phyloP scores from a whole-genome alignment of 2,329 filamentous ascomycete genomes.

The Cadophora gregata region DNA sequence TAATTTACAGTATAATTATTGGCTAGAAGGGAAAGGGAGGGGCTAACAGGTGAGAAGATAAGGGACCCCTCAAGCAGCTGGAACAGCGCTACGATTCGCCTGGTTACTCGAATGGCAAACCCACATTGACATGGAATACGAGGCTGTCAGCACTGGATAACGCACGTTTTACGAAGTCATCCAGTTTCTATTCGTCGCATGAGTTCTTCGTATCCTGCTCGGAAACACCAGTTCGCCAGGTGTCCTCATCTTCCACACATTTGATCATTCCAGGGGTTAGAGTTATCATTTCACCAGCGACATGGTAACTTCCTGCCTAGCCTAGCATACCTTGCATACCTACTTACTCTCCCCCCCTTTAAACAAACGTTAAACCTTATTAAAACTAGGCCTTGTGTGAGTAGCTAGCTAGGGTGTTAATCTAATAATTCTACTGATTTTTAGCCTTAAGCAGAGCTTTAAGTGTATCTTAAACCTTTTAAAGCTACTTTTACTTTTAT shows the following conservation, averaged over 20 bases:
- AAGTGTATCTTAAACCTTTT: no score
- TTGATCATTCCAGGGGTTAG: constrained; percentile 9
- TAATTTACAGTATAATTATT: background rate
- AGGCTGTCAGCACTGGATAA: background rate
- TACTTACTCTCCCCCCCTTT: no score
- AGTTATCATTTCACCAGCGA: constrained; percentile 7
- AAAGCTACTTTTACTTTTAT: no score
- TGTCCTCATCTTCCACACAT: background rate
- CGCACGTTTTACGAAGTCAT: background rate
- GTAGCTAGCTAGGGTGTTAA: no score
- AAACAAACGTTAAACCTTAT: no score
- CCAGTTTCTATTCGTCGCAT: background rate
- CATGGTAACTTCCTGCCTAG: no score
- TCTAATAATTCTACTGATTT: no score
- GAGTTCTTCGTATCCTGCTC: background rate
- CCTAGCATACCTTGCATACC: no score
- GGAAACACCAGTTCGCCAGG: constrained; percentile 1
- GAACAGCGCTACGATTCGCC: background rate
- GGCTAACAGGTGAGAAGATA: constrained; percentile 2
- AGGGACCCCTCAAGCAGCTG: background rate
- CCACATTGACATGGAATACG: background rate
- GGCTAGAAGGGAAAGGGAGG: no score
- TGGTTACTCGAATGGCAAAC: background rate
- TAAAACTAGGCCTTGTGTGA: no score
- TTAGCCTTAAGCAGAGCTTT: no score